Conservation (phyloP, 306 rosid genomes). For the Citrullus amarus region DNA sequence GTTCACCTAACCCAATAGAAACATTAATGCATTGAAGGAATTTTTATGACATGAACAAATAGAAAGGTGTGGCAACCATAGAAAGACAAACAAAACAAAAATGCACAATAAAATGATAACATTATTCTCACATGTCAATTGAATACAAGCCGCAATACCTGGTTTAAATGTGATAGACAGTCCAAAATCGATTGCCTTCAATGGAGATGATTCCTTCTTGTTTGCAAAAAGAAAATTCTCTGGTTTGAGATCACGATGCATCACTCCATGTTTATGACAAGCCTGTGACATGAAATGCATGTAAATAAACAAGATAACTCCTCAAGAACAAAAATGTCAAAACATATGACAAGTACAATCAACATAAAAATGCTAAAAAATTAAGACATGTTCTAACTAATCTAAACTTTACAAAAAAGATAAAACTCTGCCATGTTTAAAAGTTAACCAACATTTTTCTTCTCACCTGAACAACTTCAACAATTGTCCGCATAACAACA, state of each 20-base stretch:
- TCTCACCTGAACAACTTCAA: constrained; percentile 44
- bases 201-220: constrained; percentile 46
- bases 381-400: not conserved
- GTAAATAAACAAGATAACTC: not conserved
- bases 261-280: constrained; percentile 49
- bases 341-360: not conserved
- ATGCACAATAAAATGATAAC: not conserved
- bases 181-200: constrained; percentile 55
- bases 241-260: constrained; percentile 61
- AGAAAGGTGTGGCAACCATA: not conserved
- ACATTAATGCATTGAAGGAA: not conserved
- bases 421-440: not conserved
- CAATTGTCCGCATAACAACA: constrained; percentile 37
- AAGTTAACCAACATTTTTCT: not conserved
- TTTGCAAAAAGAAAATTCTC: constrained; percentile 45
- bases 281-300: constrained; percentile 20
- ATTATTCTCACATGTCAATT: not conserved
- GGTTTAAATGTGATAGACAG: constrained; percentile 40
- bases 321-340: not conserved
- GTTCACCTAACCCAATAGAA: constrained; percentile 22
- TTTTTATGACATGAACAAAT: not conserved
- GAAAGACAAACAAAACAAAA: not conserved
- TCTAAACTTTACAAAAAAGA: not conserved
- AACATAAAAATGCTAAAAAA: not conserved
- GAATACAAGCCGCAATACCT: constrained; percentile 20